Percentiles rank a stretch among this genome's conserved stretches.
phyloP scores from a whole-genome alignment of 306 rosid genomes.

The Cucurbita argyrosperma region DNA sequence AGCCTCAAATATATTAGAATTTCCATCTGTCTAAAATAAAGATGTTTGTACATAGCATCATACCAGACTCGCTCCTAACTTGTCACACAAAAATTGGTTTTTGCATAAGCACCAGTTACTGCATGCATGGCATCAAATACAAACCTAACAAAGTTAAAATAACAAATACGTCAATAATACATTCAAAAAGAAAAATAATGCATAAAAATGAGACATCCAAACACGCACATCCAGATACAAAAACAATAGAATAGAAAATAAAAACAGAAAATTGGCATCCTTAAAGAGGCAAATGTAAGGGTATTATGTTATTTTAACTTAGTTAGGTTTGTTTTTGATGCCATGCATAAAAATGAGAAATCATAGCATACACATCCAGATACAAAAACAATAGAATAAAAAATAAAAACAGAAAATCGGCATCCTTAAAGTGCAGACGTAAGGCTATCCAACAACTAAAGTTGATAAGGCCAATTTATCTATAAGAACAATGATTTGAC shows the following conservation, averaged over 20 bases:
- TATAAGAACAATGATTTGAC: too few relatives aligned
- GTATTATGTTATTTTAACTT: not conserved
- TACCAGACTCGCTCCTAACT: slow-evolving; percentile 74
- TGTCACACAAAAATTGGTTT: slow-evolving; percentile 86
- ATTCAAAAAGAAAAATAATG: not conserved
- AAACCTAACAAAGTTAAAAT: slow-evolving; percentile 36
- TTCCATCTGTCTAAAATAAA: not conserved
- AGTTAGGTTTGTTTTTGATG: slow-evolving; percentile 72
- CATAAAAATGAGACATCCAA: not conserved
- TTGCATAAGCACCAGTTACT: slow-evolving; percentile 90
- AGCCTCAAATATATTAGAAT: not conserved
- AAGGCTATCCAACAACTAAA: not conserved
- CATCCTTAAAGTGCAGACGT: not conserved
- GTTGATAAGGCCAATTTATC: not conserved
- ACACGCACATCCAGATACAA: not conserved
- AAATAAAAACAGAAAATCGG: not conserved
- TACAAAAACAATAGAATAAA: not conserved
- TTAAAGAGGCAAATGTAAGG: not conserved
- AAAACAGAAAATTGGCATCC: not conserved
- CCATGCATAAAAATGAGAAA: slow-evolving; percentile 11
- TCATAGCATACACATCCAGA: not conserved
- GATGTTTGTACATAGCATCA: slow-evolving; percentile 16
- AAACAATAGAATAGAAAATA: not conserved
- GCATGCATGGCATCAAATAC: slow-evolving; percentile 96
- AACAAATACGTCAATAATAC: not conserved